Evolutionary conservation across 192 early-diverging fungal genomes (phyloP), one percentile per base, ranked within the genome.

Genomic region (Coemansia sp.): DNA sequence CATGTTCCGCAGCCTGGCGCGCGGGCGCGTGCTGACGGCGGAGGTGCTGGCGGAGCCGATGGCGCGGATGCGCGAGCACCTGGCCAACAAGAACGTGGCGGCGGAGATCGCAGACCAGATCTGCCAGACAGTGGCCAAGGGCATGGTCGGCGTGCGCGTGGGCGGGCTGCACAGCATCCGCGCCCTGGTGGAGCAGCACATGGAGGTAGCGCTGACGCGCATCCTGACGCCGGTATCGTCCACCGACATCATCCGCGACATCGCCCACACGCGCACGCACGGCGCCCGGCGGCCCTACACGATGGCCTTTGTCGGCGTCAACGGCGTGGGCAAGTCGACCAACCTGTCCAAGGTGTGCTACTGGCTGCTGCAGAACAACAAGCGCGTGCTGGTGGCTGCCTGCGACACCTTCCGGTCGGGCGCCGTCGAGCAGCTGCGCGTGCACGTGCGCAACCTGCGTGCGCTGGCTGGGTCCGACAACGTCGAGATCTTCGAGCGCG

Each of bases 391-490:
- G 32, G 95, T 98, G 75, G 96, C 95, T 26, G 96, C 94, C 15
- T 95, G 96, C 75, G 96, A 98, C 79, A 98, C 96, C 8, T 98
- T 98, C 86, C 87, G 96, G 42, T 90, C 90, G 39, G 96, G 96
- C 48, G 96, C 96, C 3, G 96, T 98, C 15, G 96, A 98, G 73
- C 96, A 98, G 74, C 79, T 98, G 10, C 88, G 92, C 38, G 94
- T 95, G 6, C 96, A 98, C 72, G 92, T 85, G 38, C 84, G 94
- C 42, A 98, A 97, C 69, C 73, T 98, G 68, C 87, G 86, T 12
- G 89, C 90, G n/a, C 84, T 98, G 52, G 87, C 87, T 11, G 76
- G 69, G 32, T 85, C 88, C 63, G 81, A 87, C 48, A 67, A 65
- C 60, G 92, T 98, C 23, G 94, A 97, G 67, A 76, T 98, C 37